Evolutionary conservation across 306 rosid genomes (phyloP), one percentile per base, ranked within the genome.

Genomic region (Datisca glomerata): DNA sequence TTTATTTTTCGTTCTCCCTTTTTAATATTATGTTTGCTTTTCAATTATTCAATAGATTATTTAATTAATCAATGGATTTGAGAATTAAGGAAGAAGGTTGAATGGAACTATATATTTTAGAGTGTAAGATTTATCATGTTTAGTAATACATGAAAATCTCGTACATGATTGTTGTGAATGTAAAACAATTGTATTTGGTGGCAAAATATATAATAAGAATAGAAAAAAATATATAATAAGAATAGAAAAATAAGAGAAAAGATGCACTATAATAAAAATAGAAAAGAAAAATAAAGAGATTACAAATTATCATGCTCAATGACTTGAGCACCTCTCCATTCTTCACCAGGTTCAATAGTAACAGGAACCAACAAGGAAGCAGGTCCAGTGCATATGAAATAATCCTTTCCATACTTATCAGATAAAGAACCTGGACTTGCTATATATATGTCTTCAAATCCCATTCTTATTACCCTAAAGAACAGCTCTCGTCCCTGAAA

Each of bases 351-450:
- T 18, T 83, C 68, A 49, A 89, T 70, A 56, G 64, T 78, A 41
- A 80, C 75, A 49, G 97, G 97, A 33, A 67, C 93, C 45, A 89
- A 47, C 27, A 89, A 53, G 55, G 97, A 72, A 54, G 93, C 95
- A 62, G 93, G 95, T n/a, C 97, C 95, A 13, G 93, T 89, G 77
- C 97, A 89, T 22, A 78, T 60, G 59, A 89, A 89, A 41, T 80
- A 72, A 41, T 80, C 93, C 21, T 74, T 68, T 10, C 97, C 97
- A 57, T 57, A 75, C 65, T 89, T 89, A 45, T 70, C 65, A 3
- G 80, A 77, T 50, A 70, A 51, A 1, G 95, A 80, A 67, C 97
- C 97, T 19, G 95, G 97, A 50, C 95, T 89, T 4, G 77, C 72
- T 40, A 89, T 57, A 66, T 80, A 80, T 28, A 77, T 89, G 56